Conservation (phyloP, 1,284 basidiomycete species). For the Malassezia psittaci region DNA sequence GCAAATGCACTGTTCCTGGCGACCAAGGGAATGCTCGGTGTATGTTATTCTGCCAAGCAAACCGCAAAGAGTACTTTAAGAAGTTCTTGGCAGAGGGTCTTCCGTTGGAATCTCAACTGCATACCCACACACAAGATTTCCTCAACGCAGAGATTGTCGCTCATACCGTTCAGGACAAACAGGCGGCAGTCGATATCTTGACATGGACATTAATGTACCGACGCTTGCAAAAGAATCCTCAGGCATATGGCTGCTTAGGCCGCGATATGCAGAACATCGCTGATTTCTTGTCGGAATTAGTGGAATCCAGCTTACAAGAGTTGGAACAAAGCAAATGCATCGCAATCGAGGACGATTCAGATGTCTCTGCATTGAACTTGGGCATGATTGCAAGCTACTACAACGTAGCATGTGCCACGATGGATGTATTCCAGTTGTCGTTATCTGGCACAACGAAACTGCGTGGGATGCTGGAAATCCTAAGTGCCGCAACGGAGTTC, state of each 20-base stretch:
- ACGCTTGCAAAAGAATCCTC: slow-evolving; percentile 76
- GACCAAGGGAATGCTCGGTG: slow-evolving; percentile 66
- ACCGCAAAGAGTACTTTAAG: slow-evolving; percentile 89
- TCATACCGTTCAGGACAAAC: slow-evolving; percentile 73
- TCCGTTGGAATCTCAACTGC: slow-evolving; percentile 72
- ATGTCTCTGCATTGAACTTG: slow-evolving; percentile 50
- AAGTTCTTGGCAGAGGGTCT: slow-evolving; percentile 94
- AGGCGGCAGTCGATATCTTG: slow-evolving; percentile 58
- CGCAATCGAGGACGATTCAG: slow-evolving; percentile 59
- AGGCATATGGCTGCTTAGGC: slow-evolving; percentile 44
- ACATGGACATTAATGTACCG: slow-evolving; percentile 96
- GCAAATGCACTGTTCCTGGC: slow-evolving; percentile 69
- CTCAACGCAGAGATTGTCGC: slow-evolving; percentile 97
- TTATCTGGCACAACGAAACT: slow-evolving; percentile 94
- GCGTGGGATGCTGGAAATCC: slow-evolving; percentile 89
- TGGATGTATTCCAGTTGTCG: slow-evolving; percentile 91
- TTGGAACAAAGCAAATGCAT: slow-evolving; percentile 92
- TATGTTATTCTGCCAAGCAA: slow-evolving; percentile 92
- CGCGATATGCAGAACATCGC: slow-evolving; percentile 39
- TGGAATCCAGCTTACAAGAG: slow-evolving; percentile 83
- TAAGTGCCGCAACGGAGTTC: slow-evolving; percentile 91
- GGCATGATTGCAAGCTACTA: slow-evolving; percentile 54
- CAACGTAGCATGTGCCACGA: slow-evolving; percentile 70
- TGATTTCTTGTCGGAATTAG: slow-evolving; percentile 68
- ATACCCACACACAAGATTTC: slow-evolving; percentile 69